Base-by-base conservation (phyloP, 2,329 filamentous ascomycete genomes). In the Ceratocystis harringtonii region DNA sequence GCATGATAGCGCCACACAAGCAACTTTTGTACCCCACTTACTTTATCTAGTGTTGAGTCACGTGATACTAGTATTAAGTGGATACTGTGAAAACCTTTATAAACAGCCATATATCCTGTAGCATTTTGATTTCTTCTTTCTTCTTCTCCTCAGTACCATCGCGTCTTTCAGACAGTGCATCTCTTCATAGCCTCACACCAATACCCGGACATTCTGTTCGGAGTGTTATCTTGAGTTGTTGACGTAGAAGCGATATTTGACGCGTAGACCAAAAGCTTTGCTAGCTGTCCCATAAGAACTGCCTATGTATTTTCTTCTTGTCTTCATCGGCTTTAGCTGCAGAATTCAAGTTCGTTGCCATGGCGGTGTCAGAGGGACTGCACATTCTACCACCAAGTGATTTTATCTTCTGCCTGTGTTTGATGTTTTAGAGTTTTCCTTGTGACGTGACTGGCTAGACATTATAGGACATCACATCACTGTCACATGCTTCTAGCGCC, bases 111-210 rank as follows among this genome's bases (percentile, higher is more conserved):
- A 61, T 67, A 61, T 69, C 69, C 68, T 45, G n/a, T 32, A 64
- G 12, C 17, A 66, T 68, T 22, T 65, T 61, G 61, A 52, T 15
- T 63, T 68, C 64, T 68, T 41, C 65, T 70, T 71, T 74, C 76
- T 74, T 75, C 75, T 76, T 75, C 67, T 76, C 77, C 75, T 72
- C 72, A 75, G 75, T 74, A 71, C 78, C 84, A 87, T 86, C 87
- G 87, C 82, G 81, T 86, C 85, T 82, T 80, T 79, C 79, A 92
- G 89, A 92, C 89, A 92, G 89, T 92, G 84, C 88, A 87, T 83
- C 81, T 81, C 86, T 86, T 84, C 80, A 81, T 78, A 64, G 61
- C 75, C 76, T 78, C 75, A 75, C 77, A 79, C 79, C 78, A 75
- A 79, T 75, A 75, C 79, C 77, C 76, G 78, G 80, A 78, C 87